Conservation (phyloP, 1,284 basidiomycete species). For the Heliocybe sulcata region DNA sequence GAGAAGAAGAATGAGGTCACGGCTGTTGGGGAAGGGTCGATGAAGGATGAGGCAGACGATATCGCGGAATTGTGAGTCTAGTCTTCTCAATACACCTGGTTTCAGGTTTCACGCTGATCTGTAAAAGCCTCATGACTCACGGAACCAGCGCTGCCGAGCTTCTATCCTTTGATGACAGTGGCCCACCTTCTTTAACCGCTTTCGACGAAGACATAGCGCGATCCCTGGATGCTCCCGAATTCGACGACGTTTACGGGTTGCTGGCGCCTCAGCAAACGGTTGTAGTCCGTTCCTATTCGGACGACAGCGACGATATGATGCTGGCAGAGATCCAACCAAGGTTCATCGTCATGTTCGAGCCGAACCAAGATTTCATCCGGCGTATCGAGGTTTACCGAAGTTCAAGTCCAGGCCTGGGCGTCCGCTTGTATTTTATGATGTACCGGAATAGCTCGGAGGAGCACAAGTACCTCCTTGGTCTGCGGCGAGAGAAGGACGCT, state of each 20-base stretch:
- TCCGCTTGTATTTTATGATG: constrained; percentile 95
- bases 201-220: constrained; percentile 21
- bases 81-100: too few species aligned
- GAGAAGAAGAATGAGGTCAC: constrained; percentile 10
- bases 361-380: constrained; percentile 88
- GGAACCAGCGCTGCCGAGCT: not conserved
- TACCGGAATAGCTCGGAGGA: constrained; percentile 94
- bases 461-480: constrained; percentile 86
- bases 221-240: constrained; percentile 32
- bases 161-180: not conserved
- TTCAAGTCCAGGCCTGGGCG: constrained; percentile 69
- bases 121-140: not conserved
- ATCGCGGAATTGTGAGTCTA: constrained; percentile 58
- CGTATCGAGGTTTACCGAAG: constrained; percentile 89
- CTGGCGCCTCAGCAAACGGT: constrained; percentile 77
- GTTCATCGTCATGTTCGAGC: constrained; percentile 95
- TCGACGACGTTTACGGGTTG: constrained; percentile 80
- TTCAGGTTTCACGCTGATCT: not conserved
- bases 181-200: not conserved
- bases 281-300: constrained; percentile 83
- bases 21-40: constrained; percentile 28
- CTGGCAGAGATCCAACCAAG: constrained; percentile 86
- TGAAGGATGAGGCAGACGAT: constrained; percentile 45
- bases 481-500: constrained; percentile 89
- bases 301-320: constrained; percentile 88